Conservation (phyloP, 169 alveolate species). For the Babesia ovis region DNA sequence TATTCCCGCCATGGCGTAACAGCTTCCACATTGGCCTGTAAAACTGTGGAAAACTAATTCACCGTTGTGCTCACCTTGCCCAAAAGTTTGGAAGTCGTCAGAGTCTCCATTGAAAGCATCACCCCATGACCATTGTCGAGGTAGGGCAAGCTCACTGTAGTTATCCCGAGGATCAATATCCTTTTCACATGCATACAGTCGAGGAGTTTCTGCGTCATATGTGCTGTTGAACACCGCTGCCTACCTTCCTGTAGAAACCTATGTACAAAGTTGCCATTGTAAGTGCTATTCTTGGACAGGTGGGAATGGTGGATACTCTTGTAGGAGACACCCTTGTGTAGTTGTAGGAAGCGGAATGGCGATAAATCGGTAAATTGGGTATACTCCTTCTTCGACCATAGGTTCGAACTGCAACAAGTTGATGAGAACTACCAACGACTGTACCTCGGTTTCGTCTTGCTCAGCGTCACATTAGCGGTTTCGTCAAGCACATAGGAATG, state of each 20-base stretch:
- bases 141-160: conserved; percentile 58
- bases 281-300: background rate
- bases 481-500: conserved; percentile 37
- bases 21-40: conserved; percentile 90
- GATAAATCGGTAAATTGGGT: conserved; percentile 36
- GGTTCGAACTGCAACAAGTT: background rate
- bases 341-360: conserved; percentile 58
- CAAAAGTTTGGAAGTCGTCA: conserved; percentile 43
- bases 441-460: conserved; percentile 23
- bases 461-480: background rate
- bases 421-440: no score
- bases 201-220: background rate
- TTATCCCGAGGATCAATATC: background rate
- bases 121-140: conserved; percentile 77
- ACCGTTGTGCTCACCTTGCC: conserved; percentile 42
- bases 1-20: conserved; percentile 90
- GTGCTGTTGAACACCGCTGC: background rate
- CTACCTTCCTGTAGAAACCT: conserved; percentile 30
- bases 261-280: background rate
- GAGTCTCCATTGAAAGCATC: conserved; percentile 73
- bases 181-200: background rate
- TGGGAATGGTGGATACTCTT: conserved; percentile 22
- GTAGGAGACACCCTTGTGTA: conserved; percentile 60
- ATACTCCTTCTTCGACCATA: conserved; percentile 27
- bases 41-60: background rate